Base-by-base conservation (phyloP, 2,329 filamentous ascomycete genomes). In the Colletotrichum sidae region DNA sequence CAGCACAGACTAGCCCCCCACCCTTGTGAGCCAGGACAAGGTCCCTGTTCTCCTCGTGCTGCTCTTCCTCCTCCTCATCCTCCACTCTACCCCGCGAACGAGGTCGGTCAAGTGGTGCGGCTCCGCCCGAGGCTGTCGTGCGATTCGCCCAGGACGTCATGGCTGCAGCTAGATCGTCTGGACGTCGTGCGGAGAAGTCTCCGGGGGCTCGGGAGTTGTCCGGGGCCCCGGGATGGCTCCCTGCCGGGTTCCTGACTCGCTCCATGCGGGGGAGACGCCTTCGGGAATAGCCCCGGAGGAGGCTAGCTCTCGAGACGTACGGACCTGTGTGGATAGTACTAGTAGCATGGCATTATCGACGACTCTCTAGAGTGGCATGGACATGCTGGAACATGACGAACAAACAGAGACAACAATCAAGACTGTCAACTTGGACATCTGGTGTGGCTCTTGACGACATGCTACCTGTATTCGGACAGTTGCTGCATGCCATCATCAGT, bases 181-280 rank as follows among this genome's bases (percentile, higher is more conserved):
- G 51, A 12, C n/a, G 2, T 39, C 39, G 35, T 35, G 56, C 61
- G 51, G 56, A 51, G 51, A 60, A 55, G 57, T 39, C n/a, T 15
- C 49, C 42, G 44, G 55, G 53, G 50, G 56, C 51, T 61, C 51
- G 61, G 61, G 45, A 55, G 51, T 60, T 51, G 61, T 46, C 61
- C 61, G 56, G 49, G 60, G 55, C 61, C 51, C 60, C 60, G 60
- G 45, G 41, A 63, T 63, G 47, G 9, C 47, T 13, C 41, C 50
- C 33, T 55, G 56, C 39, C 37, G 10, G 39, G 4, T 13, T 13
- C 15, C 51, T 65, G 56, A 55, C 61, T 55, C 56, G 61, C n/a
- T 51, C 25, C 50, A 35, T 61, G 56, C 45, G 61, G 50, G 51
- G 56, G 15, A 15, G 17, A 42, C 17, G 17, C n/a, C 11, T 5